Evolutionary conservation across 75 land plant species (phyloP), one percentile per base, ranked within the genome.

Genomic region (Selaginella tamariscina): DNA sequence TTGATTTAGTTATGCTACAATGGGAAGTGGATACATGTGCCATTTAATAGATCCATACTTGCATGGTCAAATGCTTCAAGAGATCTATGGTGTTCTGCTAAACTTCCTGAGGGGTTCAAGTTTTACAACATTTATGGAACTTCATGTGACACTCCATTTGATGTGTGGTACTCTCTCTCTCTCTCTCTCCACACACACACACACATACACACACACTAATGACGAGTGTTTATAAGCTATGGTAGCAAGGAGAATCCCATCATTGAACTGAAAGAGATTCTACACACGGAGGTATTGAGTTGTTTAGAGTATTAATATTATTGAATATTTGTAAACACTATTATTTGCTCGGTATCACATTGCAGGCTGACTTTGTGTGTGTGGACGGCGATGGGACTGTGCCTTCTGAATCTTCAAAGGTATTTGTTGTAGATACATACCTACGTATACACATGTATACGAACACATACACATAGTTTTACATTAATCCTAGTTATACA

Each of bases 381-480:
- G 85, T 87, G 63, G 84, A 87, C 84, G 99, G 99, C 32, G 99
- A 95, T 77, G 99, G 99, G 39, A 87, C 99, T 39, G 99, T 95
- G 57, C 97, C 99, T 54, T n/a, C 68, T 1, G 97, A 87, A 78
- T 95, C 99, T 70, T 85, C 97, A 1, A 80, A 76, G 92, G 99
- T 91, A 72, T 5, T 15, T 15, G 5, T 39, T 15, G n/a, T n/a
- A n/a, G n/a, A n/a, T n/a, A n/a, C n/a, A n/a, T n/a, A n/a, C n/a
- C n/a, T n/a, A n/a, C n/a, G n/a, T n/a, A n/a, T n/a, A n/a, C n/a
- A n/a, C n/a, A n/a, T n/a, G n/a, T n/a, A n/a, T n/a, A n/a, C 33
- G n/a, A n/a, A n/a, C n/a, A n/a, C n/a, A n/a, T n/a, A n/a, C n/a
- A n/a, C n/a, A n/a, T n/a, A n/a, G n/a, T n/a, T n/a, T n/a, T n/a